These are phyloP conservation scores for Saposhnikovia divaricata DNA, from an alignment of 129 eudicot genomes.

Conservation along the genomic window DNA sequence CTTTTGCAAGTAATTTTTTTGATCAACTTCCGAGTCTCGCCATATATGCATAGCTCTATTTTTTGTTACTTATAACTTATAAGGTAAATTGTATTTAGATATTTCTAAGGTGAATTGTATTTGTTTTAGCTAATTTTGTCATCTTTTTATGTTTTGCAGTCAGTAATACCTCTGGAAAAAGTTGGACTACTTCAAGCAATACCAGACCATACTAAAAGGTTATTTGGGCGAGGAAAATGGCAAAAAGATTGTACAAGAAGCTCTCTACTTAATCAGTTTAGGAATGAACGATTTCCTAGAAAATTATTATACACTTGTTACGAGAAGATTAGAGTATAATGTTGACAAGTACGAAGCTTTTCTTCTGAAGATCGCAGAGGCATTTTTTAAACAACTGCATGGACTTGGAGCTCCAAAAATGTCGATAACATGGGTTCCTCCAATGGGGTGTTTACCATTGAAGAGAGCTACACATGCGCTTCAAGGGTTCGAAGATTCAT, in stretches of 20 bases:
- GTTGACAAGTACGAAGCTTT: neutral
- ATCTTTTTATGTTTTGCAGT: neutral
- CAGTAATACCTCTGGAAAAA: conserved; percentile 1
- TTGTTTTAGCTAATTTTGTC: neutral
- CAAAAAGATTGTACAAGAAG: neutral
- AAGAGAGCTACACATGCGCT: neutral
- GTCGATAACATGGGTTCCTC: neutral
- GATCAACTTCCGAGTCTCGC: too few species aligned
- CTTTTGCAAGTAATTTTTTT: too few species aligned
- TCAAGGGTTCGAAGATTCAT: neutral
- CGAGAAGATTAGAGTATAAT: neutral
- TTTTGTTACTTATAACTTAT: too few species aligned
- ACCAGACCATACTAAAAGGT: neutral
- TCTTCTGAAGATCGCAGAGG: neutral
- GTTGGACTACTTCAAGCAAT: conserved; percentile 4
- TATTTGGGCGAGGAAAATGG: neutral
- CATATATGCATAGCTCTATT: neutral
- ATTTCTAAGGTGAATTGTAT: too few species aligned
- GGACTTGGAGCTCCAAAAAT: conserved; percentile 9
- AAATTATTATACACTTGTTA: neutral
- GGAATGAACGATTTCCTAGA: conserved; percentile 1
- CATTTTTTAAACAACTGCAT: neutral
- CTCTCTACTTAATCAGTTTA: neutral
- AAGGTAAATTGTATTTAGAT: too few species aligned
- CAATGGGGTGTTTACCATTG: conserved; percentile 8